phyloP scores from a whole-genome alignment of 106 monocot genomes.

The Hemerocallis citrina region DNA sequence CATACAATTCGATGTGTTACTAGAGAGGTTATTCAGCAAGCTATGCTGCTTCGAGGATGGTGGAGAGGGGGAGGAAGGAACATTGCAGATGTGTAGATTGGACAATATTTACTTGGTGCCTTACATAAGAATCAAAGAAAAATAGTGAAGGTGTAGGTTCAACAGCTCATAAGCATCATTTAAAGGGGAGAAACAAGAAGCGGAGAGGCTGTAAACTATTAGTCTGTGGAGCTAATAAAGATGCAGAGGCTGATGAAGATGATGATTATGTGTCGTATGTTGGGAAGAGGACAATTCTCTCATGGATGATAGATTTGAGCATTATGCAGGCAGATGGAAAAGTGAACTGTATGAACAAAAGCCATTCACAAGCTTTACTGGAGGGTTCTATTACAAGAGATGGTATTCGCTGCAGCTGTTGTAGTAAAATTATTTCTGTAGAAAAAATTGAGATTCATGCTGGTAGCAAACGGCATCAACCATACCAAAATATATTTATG shows the following conservation, averaged over 20 bases:
- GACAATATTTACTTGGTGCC: no score
- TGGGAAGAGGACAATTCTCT: conserved; percentile 43
- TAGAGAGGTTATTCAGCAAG: no score
- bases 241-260: conserved; percentile 17
- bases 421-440: conserved; percentile 50
- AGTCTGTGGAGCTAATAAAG: conserved; percentile 27
- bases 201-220: conserved; percentile 35
- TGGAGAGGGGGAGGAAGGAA: no score
- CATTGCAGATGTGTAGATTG: no score
- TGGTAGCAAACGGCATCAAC: conserved; percentile 58
- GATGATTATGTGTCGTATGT: conserved; percentile 36
- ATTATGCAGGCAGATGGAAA: conserved; percentile 28
- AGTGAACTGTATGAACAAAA: conserved; percentile 53
- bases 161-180: not conserved
- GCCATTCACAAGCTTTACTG: conserved; percentile 9
- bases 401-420: conserved; percentile 79
- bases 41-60: no score
- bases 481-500: conserved; percentile 54
- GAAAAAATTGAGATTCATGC: conserved; percentile 76
- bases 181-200: conserved; percentile 14
- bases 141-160: not conserved
- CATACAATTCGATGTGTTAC: no score
- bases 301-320: conserved; percentile 57
- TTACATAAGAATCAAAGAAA: not conserved
- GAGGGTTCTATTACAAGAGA: conserved; percentile 55